A percentile compares a stretch with the other conserved stretches of the same genome.
These are phyloP conservation scores for Saccharomyces hybrid DNA, from an alignment of 1,139 yeast species.

Conservation along the genomic window DNA sequence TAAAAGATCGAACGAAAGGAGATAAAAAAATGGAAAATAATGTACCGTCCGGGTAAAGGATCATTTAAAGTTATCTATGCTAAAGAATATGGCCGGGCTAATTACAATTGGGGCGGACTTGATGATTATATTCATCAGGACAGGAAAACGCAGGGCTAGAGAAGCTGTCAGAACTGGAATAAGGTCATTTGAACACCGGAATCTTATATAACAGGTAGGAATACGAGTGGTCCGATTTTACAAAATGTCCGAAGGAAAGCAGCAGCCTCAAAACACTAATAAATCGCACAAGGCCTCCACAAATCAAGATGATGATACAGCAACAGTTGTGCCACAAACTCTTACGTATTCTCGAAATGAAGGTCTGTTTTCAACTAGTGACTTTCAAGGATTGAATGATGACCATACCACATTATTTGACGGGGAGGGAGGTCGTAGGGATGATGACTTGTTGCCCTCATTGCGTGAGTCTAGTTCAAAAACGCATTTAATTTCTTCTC, in stretches of 20 bases:
- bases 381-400: neutral
- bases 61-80: neutral
- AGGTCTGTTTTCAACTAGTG: constrained; percentile 2
- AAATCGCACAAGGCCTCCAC: neutral
- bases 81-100: neutral
- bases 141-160: neutral
- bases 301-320: constrained; percentile 4
- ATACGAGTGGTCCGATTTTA: too few species aligned
- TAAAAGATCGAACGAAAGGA: neutral
- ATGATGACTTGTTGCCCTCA: constrained; percentile 1
- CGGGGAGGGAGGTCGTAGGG: constrained; percentile 1
- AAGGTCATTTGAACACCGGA: neutral
- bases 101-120: neutral
- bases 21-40: neutral
- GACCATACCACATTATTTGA: neutral
- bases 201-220: neutral
- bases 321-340: constrained; percentile 6
- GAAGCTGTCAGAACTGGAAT: neutral
- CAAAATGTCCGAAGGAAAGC: neutral
- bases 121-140: neutral
- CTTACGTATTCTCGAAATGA: constrained; percentile 9
- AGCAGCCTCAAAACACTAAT: neutral
- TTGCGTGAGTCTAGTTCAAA: constrained; percentile 8
- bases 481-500: constrained; percentile 22
- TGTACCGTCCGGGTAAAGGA: neutral